These are phyloP conservation scores for Trametes versicolor DNA, from an alignment of 1,284 basidiomycete species.

Conservation along the genomic window DNA sequence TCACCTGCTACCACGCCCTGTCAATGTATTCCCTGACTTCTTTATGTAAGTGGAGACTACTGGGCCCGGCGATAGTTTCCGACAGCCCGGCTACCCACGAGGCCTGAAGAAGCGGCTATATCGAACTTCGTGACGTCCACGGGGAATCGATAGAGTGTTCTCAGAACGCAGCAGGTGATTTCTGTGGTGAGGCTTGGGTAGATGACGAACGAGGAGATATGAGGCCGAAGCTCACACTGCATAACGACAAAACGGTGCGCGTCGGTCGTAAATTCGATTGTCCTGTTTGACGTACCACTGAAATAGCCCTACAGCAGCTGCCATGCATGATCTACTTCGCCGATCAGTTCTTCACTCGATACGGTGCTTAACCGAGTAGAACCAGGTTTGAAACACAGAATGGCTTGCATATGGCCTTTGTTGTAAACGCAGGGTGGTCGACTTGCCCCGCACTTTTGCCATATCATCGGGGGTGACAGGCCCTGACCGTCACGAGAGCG, in stretches of 20 bases:
- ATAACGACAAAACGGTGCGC: no score
- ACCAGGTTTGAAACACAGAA: not conserved
- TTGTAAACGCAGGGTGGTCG: not conserved
- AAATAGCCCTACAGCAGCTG: not conserved
- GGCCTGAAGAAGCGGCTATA: not conserved
- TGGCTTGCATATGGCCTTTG: not conserved
- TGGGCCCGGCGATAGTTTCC: constrained; percentile 9
- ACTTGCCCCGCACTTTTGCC: not conserved
- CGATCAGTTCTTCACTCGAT: constrained; percentile 1
- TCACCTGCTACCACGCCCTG: not conserved
- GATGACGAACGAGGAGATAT: not conserved
- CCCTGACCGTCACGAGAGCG: not conserved
- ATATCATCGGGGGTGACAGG: not conserved
- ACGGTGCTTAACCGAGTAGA: constrained; percentile 6
- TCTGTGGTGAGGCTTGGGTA: not conserved
- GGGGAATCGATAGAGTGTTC: not conserved
- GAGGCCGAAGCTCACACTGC: no score
- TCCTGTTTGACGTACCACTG: constrained; percentile 2
- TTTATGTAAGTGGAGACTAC: constrained; percentile 3
- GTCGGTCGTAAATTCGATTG: not conserved
- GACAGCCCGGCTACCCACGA: constrained; percentile 3
- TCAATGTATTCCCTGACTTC: constrained; percentile 1
- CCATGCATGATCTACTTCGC: not conserved
- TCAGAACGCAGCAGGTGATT: not conserved
- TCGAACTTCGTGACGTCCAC: not conserved